phyloP scores from a whole-genome alignment of 306 rosid species.

The Sechiopsis laciniata region DNA sequence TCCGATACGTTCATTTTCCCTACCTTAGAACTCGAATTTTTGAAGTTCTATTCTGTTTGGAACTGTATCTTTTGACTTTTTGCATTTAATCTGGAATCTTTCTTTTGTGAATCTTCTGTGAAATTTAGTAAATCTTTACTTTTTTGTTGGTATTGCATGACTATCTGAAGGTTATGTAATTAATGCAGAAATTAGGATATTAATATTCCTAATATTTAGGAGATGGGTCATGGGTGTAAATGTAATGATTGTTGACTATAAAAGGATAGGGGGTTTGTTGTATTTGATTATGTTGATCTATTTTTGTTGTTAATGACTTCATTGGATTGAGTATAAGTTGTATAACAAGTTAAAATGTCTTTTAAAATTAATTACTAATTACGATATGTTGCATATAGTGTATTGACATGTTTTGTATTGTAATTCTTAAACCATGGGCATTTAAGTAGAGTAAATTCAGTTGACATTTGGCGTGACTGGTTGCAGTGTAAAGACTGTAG shows the following conservation, averaged over 20 bases:
- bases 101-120: not conserved
- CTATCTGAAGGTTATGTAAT: not conserved
- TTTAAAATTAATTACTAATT: not conserved
- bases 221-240: not conserved
- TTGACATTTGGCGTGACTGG: not conserved
- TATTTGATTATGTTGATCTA: not conserved
- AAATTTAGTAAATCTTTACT: not conserved
- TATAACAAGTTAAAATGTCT: not conserved
- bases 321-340: not conserved
- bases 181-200: slow-evolving; percentile 8
- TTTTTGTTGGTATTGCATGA: not conserved
- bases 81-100: not conserved
- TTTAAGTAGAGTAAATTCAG: not conserved
- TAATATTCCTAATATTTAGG: not conserved
- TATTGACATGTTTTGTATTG: not conserved
- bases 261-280: not conserved
- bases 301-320: not conserved
- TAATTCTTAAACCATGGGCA: not conserved
- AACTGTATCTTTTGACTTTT: not conserved
- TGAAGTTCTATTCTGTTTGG: not conserved
- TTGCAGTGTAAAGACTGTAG: not conserved
- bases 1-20: not conserved
- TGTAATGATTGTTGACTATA: not conserved
- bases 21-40: not conserved
- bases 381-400: not conserved